These are phyloP conservation scores for Nadsonia fulvescens DNA, from an alignment of 805 yeast species.

Conservation along the genomic window DNA sequence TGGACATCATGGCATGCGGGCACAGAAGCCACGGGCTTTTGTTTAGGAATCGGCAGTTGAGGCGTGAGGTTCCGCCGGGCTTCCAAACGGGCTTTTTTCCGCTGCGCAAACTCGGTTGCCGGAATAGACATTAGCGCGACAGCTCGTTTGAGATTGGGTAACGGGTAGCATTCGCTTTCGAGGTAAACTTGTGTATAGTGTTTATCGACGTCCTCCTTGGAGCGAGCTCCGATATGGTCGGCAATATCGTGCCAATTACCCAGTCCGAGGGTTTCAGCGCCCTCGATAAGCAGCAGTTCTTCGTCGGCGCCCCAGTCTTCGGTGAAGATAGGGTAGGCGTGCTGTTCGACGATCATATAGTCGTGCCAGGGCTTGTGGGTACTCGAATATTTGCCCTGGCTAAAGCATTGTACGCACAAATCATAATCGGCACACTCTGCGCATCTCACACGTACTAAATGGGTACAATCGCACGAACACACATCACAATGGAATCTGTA, in stretches of 20 bases:
- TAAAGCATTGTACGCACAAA: constrained; percentile 94
- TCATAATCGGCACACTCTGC: constrained; percentile 90
- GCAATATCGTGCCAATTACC: constrained; percentile 99
- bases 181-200: constrained; percentile 67
- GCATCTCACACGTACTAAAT: constrained; percentile 77
- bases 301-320: constrained; percentile 98
- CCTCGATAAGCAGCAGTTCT: constrained; percentile 73
- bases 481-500: constrained; percentile 49
- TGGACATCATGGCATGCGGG: constrained; percentile 95
- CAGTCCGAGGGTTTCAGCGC: constrained; percentile 76
- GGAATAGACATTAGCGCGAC: constrained; percentile 38
- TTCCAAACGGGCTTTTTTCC: constrained; percentile 56
- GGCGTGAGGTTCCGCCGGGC: constrained; percentile 46
- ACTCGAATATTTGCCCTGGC: constrained; percentile 63
- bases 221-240: constrained; percentile 83
- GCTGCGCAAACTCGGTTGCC: constrained; percentile 50
- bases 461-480: constrained; percentile 90
- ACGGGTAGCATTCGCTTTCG: constrained; percentile 56
- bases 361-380: constrained; percentile 91
- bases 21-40: constrained; percentile 77
- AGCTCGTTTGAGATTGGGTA: constrained; percentile 68
- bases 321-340: constrained; percentile 80
- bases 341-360: constrained; percentile 81
- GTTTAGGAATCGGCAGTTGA: constrained; percentile 67
- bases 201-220: constrained; percentile 75